phyloP scores from a whole-genome alignment of 2,329 filamentous ascomycete species.

The Cytospora mali region DNA sequence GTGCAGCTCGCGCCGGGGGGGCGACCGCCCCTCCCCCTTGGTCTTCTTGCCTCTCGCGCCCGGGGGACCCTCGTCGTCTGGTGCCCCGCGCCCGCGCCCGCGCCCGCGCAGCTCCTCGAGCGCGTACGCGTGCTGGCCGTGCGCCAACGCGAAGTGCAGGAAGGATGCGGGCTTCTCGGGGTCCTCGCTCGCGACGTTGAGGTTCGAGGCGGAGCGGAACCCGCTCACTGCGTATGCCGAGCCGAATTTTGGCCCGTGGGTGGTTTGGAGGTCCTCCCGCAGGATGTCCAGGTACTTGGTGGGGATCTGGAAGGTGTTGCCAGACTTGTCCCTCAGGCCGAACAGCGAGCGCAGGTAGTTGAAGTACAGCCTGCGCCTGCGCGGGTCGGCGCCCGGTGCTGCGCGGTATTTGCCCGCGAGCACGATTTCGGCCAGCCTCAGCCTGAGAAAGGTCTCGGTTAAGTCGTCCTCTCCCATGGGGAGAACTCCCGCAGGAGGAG shows the following conservation, averaged over 20 bases:
- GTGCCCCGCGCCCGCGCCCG: not conserved
- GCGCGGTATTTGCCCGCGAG: not conserved
- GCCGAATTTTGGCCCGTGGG: not conserved
- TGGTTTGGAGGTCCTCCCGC: not conserved
- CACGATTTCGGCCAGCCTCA: slow-evolving; percentile 5
- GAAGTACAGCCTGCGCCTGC: not conserved
- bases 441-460: not conserved
- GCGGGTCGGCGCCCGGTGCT: not conserved
- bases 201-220: not conserved
- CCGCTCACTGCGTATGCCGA: not conserved
- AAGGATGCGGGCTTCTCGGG: not conserved
- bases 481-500: no score
- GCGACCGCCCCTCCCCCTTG: not conserved
- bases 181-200: not conserved
- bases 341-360: not conserved
- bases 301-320: not conserved
- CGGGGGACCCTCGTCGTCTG: not conserved
- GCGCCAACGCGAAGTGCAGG: not conserved
- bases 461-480: not conserved
- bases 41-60: not conserved
- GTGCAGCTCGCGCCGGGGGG: not conserved
- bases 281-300: not conserved
- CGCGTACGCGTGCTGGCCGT: not conserved
- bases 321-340: not conserved
- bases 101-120: not conserved